These are phyloP conservation scores for Boletus bicolor DNA, from an alignment of 768 basidiomycete genomes.

Conservation along the genomic window DNA sequence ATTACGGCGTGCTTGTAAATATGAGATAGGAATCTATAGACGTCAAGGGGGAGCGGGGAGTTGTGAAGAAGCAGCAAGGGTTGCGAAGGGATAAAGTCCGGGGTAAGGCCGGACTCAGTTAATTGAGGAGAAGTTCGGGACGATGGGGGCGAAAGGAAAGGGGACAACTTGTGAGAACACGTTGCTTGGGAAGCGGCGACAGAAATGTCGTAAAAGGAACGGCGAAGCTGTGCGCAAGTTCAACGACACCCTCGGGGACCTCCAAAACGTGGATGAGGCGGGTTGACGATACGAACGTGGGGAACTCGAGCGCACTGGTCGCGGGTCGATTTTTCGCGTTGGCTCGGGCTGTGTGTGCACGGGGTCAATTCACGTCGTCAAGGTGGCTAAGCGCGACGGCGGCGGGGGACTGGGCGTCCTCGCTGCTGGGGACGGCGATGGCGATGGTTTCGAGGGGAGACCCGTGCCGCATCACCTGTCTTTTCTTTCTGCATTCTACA, in stretches of 20 bases:
- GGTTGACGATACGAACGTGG: slow-evolving; percentile 26
- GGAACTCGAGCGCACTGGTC: slow-evolving; percentile 13
- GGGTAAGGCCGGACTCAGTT: slow-evolving; percentile 28
- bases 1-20: slow-evolving; percentile 20
- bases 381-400: background rate
- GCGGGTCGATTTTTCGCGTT: background rate
- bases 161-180: slow-evolving; percentile 14
- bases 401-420: background rate
- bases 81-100: slow-evolving; percentile 26
- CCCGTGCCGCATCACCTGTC: background rate
- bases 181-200: slow-evolving; percentile 21
- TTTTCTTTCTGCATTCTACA: slow-evolving; percentile 7
- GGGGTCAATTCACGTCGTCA: background rate
- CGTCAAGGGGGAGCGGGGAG: slow-evolving; percentile 12
- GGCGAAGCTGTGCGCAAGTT: slow-evolving; percentile 20
- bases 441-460: slow-evolving; percentile 7
- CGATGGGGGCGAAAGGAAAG: slow-evolving; percentile 15
- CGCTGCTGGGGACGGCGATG: slow-evolving; percentile 5
- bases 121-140: slow-evolving; percentile 20
- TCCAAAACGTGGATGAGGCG: slow-evolving; percentile 25
- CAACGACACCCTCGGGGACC: slow-evolving; percentile 25
- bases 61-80: slow-evolving; percentile 18
- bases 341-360: slow-evolving; percentile 5
- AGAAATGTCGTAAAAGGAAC: slow-evolving; percentile 24
- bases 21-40: slow-evolving; percentile 31